Evolutionary conservation across 768 basidiomycete species (phyloP).

Genomic region (Kwoniella dejecticola): DNA sequence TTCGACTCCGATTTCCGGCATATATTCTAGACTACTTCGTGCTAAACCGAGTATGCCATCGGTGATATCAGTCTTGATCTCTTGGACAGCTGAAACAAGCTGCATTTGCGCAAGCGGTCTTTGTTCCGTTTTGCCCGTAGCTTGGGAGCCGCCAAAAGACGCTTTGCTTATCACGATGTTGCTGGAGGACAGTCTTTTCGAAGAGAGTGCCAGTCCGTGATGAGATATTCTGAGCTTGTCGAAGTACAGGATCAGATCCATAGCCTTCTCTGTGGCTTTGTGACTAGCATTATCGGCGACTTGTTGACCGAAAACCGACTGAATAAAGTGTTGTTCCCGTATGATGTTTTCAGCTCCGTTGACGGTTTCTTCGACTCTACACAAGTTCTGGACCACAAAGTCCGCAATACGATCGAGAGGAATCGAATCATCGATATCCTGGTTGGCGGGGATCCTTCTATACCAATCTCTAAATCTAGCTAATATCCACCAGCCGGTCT

Average conservation of each 20-base stretch:
- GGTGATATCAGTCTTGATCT: constrained; percentile 3
- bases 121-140: constrained; percentile 2
- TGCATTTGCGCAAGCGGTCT: constrained; percentile 4
- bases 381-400: constrained; percentile 4
- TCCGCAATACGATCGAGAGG: constrained; percentile 5
- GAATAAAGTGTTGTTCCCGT: constrained; percentile 33
- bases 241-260: constrained; percentile 21
- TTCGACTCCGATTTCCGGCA: neutral
- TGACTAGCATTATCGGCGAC: neutral
- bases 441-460: constrained; percentile 56
- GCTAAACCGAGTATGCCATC: constrained; percentile 15
- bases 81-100: constrained; percentile 21
- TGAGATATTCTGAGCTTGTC: constrained; percentile 13
- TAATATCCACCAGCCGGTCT: constrained; percentile 72
- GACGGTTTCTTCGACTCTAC: constrained; percentile 23
- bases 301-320: constrained; percentile 23
- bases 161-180: constrained; percentile 13
- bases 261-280: neutral
- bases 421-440: neutral
- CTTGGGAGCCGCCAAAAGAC: constrained; percentile 19
- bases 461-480: constrained; percentile 74
- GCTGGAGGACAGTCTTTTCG: constrained; percentile 19
- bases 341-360: constrained; percentile 32
- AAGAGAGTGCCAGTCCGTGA: constrained; percentile 14
- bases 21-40: neutral